Conservation (phyloP, 148 eudicot genomes). For the Diospyros kaki region DNA sequence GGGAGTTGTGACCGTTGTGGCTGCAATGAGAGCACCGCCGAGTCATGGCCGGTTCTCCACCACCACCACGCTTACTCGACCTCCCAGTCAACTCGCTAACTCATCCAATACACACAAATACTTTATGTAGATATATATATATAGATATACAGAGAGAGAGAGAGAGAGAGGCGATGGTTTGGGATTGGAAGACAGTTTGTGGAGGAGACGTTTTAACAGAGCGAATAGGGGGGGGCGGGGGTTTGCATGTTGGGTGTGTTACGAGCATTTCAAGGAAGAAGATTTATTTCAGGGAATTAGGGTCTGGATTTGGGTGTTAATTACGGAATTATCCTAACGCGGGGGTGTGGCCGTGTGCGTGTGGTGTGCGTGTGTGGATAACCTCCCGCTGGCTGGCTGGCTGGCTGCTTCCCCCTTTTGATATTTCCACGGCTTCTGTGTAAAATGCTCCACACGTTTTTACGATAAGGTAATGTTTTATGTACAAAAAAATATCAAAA, state of each 20-base stretch:
- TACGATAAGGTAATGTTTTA: too few relatives aligned
- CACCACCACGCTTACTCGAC: conserved; percentile 4
- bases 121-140: background rate
- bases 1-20: conserved; percentile 80
- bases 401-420: background rate
- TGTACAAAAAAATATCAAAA: too few relatives aligned
- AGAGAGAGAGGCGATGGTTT: background rate
- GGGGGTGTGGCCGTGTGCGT: background rate
- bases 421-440: background rate
- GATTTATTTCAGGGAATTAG: conserved; percentile 9
- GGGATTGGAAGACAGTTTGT: conserved; percentile 17
- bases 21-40: conserved; percentile 85
- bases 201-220: background rate
- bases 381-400: background rate
- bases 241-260: conserved; percentile 13
- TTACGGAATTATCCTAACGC: conserved; percentile 12
- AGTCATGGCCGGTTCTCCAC: conserved; percentile 37
- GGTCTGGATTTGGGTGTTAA: background rate
- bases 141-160: background rate
- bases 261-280: conserved; percentile 7
- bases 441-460: too few relatives aligned
- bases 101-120: background rate
- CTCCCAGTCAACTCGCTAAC: background rate
- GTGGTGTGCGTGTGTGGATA: background rate
- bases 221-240: background rate